Evolutionary conservation across 2,329 filamentous ascomycete genomes (phyloP).

Genomic region (Macroventuria anomochaeta): DNA sequence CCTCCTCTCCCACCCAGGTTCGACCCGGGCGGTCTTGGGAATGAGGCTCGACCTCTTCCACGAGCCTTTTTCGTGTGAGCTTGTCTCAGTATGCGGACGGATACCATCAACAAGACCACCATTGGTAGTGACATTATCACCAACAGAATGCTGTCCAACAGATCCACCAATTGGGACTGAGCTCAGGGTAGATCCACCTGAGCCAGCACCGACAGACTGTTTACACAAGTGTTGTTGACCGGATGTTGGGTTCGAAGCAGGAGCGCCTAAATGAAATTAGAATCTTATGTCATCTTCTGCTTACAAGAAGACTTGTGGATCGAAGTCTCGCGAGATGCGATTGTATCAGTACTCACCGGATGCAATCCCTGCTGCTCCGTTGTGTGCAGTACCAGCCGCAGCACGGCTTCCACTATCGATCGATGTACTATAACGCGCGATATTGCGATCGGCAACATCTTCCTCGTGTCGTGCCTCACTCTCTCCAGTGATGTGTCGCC

Average conservation of each 20-base stretch:
- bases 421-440: conserved; percentile 23
- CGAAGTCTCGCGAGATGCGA: background rate
- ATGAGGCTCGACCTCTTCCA: conserved; percentile 14
- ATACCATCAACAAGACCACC: conserved; percentile 20
- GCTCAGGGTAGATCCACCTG: conserved; percentile 7
- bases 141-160: conserved; percentile 10
- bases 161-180: conserved; percentile 8
- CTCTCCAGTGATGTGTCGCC: conserved; percentile 17
- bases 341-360: background rate
- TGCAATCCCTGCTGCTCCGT: background rate
- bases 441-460: conserved; percentile 48
- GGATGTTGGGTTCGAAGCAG: background rate
- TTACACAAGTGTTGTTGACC: background rate
- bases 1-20: conserved; percentile 4
- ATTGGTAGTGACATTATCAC: conserved; percentile 11
- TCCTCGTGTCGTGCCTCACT: conserved; percentile 59
- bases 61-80: conserved; percentile 2
- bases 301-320: background rate
- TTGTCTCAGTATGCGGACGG: conserved; percentile 7
- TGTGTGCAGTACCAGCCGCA: background rate
- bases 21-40: conserved; percentile 5
- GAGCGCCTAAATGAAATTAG: conserved; percentile 12
- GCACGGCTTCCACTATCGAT: conserved; percentile 8
- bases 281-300: background rate
- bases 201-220: background rate